phyloP scores from a whole-genome alignment of 257 asterid species.

The Sherardia arvensis region DNA sequence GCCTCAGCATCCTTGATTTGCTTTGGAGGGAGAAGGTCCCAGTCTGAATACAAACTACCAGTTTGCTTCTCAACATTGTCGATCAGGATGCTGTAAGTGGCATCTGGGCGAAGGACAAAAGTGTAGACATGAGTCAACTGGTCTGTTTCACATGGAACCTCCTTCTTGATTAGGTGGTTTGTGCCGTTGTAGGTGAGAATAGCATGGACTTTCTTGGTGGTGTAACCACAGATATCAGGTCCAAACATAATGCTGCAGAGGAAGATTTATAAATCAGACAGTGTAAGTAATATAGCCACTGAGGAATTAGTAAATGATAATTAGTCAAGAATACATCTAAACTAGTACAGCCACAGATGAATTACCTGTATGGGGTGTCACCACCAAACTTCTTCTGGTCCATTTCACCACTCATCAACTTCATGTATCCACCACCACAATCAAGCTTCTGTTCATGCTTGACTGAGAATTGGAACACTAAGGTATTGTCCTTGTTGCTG shows the following conservation, averaged over 20 bases:
- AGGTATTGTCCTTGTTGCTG: conserved; percentile 81
- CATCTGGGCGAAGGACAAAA: conserved; percentile 87
- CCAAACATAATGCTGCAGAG: conserved; percentile 94
- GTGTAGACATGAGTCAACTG: conserved; percentile 92
- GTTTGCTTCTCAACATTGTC: conserved; percentile 90
- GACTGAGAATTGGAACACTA: conserved; percentile 88
- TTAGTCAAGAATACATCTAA: too few species aligned
- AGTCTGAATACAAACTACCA: conserved; percentile 86
- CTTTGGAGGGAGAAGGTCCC: conserved; percentile 92
- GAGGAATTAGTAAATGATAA: too few species aligned
- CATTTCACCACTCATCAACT: conserved; percentile 70
- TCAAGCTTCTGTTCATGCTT: conserved; percentile 99
- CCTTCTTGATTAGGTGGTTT: conserved; percentile 81
- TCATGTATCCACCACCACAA: conserved; percentile 99
- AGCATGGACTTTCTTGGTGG: conserved; percentile 83
- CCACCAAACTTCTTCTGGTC: conserved; percentile 96
- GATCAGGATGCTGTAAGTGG: conserved; percentile 83
- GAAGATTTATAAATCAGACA: conserved; percentile 18
- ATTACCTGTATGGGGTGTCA: conserved; percentile 86
- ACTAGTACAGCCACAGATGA: background rate
- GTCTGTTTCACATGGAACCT: conserved; percentile 96
- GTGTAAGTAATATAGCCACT: too few species aligned
- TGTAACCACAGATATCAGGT: conserved; percentile 89
- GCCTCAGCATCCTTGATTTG: conserved; percentile 87
- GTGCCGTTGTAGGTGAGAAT: conserved; percentile 58